These are phyloP conservation scores for Penicillium sclerotigenum DNA, from an alignment of 2,329 filamentous ascomycete species.

Conservation along the genomic window DNA sequence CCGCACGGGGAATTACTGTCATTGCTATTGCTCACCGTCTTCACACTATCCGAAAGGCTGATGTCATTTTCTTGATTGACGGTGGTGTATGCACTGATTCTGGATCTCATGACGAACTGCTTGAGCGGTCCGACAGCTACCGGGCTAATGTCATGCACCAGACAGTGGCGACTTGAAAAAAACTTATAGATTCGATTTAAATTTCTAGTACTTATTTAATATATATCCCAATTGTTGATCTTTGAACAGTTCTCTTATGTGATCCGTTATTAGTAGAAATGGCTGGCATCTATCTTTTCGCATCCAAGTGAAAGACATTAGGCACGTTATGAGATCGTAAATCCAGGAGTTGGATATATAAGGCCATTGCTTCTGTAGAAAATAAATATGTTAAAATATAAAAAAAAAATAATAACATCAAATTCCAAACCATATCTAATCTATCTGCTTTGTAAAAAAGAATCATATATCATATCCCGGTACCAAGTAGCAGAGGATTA, in stretches of 20 bases:
- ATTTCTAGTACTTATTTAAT: constrained; percentile 2
- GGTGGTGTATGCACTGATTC: constrained; percentile 61
- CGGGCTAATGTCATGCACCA: constrained; percentile 41
- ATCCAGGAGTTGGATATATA: not conserved
- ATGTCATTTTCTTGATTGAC: constrained; percentile 75
- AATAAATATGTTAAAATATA: not conserved
- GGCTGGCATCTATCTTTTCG: not conserved
- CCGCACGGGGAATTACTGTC: constrained; percentile 35
- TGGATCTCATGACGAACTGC: constrained; percentile 61
- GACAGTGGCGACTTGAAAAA: constrained; percentile 27
- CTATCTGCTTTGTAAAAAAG: constrained; percentile 1
- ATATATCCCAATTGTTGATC: not conserved
- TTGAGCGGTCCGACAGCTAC: constrained; percentile 45
- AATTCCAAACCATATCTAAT: not conserved
- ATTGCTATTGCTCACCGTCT: constrained; percentile 44
- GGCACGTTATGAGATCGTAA: not conserved
- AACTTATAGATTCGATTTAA: not conserved
- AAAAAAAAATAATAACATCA: not conserved
- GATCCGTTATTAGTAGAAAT: not conserved
- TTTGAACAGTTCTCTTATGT: not conserved
- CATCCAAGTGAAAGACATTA: not conserved
- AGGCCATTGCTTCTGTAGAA: not conserved
- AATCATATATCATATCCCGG: constrained; percentile 1
- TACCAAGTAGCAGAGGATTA: constrained; percentile 9
- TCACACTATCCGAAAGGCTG: constrained; percentile 62